These are phyloP conservation scores for Wallemia hederae DNA, from an alignment of 1,284 basidiomycete species.

Conservation along the genomic window DNA sequence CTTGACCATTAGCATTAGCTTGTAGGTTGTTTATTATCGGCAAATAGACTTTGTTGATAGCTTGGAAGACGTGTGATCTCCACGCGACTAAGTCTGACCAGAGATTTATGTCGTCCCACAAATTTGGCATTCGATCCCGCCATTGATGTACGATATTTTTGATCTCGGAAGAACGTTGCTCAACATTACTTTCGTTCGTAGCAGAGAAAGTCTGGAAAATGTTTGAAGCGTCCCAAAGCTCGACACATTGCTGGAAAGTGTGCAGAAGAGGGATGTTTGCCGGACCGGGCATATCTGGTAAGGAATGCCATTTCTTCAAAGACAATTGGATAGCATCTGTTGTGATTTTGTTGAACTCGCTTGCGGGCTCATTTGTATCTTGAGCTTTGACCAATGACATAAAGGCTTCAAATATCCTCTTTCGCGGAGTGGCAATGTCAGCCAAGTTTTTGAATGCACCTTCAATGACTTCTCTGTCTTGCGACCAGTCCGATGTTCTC, in stretches of 20 bases:
- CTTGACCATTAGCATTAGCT: slow-evolving; percentile 24
- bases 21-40: slow-evolving; percentile 43
- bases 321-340: slow-evolving; percentile 95
- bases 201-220: slow-evolving; percentile 72
- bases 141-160: slow-evolving; percentile 90
- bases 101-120: slow-evolving; percentile 90
- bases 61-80: slow-evolving; percentile 65
- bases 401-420: slow-evolving; percentile 86
- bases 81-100: slow-evolving; percentile 97
- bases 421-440: slow-evolving; percentile 67
- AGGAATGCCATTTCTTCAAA: slow-evolving; percentile 76
- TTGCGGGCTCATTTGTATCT: background rate
- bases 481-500: slow-evolving; percentile 68
- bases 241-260: slow-evolving; percentile 97
- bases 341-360: slow-evolving; percentile 45
- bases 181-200: slow-evolving; percentile 68
- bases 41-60: slow-evolving; percentile 92
- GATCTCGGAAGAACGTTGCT: slow-evolving; percentile 77
- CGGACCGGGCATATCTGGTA: slow-evolving; percentile 57
- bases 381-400: slow-evolving; percentile 28
- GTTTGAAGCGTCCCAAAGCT: slow-evolving; percentile 80
- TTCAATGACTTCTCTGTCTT: slow-evolving; percentile 42
- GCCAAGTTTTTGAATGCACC: slow-evolving; percentile 53
- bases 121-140: slow-evolving; percentile 85
- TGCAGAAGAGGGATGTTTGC: slow-evolving; percentile 86